Percentiles rank a stretch among this genome's conserved stretches.
phyloP scores from a whole-genome alignment of 176 grass and related monocot species.

The Pharus latifolius region DNA sequence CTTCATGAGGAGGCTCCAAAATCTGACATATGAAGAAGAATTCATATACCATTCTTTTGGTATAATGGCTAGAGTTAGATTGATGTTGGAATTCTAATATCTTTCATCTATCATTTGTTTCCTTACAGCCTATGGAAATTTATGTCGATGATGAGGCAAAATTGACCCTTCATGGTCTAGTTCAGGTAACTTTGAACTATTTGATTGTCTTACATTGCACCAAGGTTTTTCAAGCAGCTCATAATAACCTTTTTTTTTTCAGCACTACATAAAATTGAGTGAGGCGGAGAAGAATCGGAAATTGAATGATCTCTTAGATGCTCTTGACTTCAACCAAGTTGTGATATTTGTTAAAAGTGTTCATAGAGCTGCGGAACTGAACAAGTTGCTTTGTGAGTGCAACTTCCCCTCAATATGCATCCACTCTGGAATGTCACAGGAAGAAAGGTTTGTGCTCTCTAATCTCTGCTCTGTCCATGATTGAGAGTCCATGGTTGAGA shows the following conservation, averaged over 20 bases:
- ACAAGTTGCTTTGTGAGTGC: conserved; percentile 65
- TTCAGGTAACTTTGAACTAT: conserved; percentile 33
- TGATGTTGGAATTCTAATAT: conserved; percentile 43
- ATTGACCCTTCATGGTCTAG: conserved; percentile 68
- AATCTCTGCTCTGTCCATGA: not conserved
- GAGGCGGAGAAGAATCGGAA: conserved; percentile 58
- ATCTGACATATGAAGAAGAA: conserved; percentile 6
- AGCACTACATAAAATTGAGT: conserved; percentile 56
- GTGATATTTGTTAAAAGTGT: conserved; percentile 81
- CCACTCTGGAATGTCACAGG: conserved; percentile 69
- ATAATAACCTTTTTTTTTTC: not conserved
- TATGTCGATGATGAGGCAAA: conserved; percentile 81
- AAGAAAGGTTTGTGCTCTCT: conserved; percentile 40
- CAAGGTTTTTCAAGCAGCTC: not conserved
- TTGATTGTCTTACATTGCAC: not conserved
- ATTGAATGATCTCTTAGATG: conserved; percentile 64
- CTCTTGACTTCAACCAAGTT: conserved; percentile 73
- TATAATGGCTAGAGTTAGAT: conserved; percentile 46
- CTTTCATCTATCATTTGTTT: conserved; percentile 57
- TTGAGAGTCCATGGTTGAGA: too few species aligned
- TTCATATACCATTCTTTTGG: conserved; percentile 47
- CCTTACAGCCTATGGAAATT: conserved; percentile 86
- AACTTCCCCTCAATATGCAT: conserved; percentile 78
- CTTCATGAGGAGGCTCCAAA: conserved; percentile 15
- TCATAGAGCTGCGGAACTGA: conserved; percentile 52